These are phyloP conservation scores for Xylaria sp. DNA, from an alignment of 2,329 filamentous ascomycete genomes.

Conservation along the genomic window DNA sequence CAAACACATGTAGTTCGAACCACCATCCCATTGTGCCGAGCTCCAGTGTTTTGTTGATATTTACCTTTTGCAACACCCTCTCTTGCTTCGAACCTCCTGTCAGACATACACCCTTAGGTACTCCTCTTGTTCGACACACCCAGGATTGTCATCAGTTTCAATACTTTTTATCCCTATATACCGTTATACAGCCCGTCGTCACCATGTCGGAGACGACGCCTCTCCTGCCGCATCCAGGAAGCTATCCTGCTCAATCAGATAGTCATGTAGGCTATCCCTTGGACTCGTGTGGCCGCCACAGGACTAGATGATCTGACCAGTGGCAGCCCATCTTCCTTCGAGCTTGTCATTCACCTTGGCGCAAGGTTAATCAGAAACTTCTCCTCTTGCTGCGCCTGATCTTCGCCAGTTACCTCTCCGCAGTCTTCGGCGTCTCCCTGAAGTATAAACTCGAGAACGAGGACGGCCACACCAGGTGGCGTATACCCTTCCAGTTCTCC, in stretches of 20 bases:
- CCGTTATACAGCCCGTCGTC: not conserved
- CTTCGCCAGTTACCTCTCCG: conserved; percentile 48
- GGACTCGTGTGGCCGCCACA: not conserved
- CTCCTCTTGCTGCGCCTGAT: conserved; percentile 49
- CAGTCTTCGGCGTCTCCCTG: conserved; percentile 44
- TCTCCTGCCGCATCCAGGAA: conserved; percentile 29
- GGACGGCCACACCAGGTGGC: conserved; percentile 44
- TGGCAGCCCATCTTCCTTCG: conserved; percentile 54
- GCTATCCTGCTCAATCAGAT: conserved; percentile 24
- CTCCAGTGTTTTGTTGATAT: not conserved
- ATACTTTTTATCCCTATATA: conserved; percentile 1
- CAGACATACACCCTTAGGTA: not conserved
- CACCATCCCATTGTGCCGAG: not conserved
- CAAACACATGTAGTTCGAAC: not conserved
- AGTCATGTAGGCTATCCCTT: conserved; percentile 36
- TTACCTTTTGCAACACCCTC: not conserved
- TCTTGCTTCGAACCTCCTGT: not conserved
- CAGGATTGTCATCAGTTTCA: not conserved
- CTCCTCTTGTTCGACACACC: no score
- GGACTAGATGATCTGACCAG: conserved; percentile 15
- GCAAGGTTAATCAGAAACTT: conserved; percentile 47
- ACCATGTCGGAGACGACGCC: conserved; percentile 36
- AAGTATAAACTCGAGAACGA: conserved; percentile 50
- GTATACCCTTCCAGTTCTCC: conserved; percentile 54
- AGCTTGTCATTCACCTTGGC: conserved; percentile 56